Base-by-base conservation (phyloP, 2,329 filamentous ascomycete species). In the Chaetomium globosum region DNA sequence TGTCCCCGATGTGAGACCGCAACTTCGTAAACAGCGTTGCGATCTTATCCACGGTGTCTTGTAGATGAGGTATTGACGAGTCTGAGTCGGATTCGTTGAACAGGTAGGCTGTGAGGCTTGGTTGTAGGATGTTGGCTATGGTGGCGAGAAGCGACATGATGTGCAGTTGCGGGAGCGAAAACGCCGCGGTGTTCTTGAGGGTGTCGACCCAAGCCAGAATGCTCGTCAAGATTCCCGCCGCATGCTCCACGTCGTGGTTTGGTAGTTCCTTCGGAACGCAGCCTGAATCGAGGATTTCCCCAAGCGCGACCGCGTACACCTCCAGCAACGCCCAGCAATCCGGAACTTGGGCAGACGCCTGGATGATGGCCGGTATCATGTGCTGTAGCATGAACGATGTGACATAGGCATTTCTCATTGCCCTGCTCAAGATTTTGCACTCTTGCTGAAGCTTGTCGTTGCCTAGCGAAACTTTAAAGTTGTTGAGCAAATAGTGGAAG, bases 401-500 rank as follows among this genome's bases (percentile, higher is more conserved):
- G 28, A 87, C 78, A 43, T 77, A 70, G 6, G 67, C 55, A 49
- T 82, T 77, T n/a, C 49, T 21, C 80, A 86, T 81, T n/a, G 82
- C 82, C 61, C 77, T 77, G 43, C 74, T 74, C 23, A 87, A 70
- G 59, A 86, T 80, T 5, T 64, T 69, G 31, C 77, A 74, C 70
- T 86, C 82, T 6, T 81, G 78, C 6, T 71, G 71, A n/a, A 86
- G 76, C 59, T 77, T 80, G 63, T 80, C 77, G 64, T 82, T 82
- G 52, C 79, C 78, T 2, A 87, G 72, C 0, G 83, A 82, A 60
- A 82, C 75, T 71, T 85, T 86, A 72, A 85, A 85, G 73, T 82
- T 85, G 69, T 83, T 83, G 71, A 81, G 82, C 2, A 87, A 76
- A 64, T 85, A 84, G 72, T 82, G 83, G 71, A 87, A 87, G 3